These are phyloP conservation scores for Gleditsia sinensis DNA, from an alignment of 306 rosid species.

Conservation along the genomic window DNA sequence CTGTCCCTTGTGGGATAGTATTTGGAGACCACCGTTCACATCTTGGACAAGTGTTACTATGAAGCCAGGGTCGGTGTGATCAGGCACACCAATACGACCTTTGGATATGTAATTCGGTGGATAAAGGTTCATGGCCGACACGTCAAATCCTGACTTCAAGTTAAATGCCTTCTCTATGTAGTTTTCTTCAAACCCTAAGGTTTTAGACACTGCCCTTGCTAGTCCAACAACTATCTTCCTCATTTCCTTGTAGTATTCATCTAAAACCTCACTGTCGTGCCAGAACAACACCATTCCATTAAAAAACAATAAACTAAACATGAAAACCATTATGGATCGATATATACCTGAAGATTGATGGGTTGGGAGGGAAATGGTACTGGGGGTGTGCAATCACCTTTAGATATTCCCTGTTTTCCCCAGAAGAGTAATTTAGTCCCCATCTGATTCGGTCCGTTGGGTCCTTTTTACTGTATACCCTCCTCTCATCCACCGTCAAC, in stretches of 20 bases:
- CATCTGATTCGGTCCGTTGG: conserved; percentile 41
- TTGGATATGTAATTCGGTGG: conserved; percentile 45
- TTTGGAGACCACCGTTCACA: conserved; percentile 59
- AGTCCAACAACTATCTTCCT: conserved; percentile 36
- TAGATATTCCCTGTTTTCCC: conserved; percentile 57
- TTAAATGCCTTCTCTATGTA: conserved; percentile 56
- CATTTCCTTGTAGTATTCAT: conserved; percentile 42
- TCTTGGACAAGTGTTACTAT: conserved; percentile 53
- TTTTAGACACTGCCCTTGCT: conserved; percentile 49
- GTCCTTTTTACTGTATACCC: conserved; percentile 2
- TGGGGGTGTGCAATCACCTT: conserved; percentile 51
- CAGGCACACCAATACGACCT: conserved; percentile 41
- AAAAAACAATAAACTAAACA: no score
- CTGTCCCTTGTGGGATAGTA: conserved; percentile 48
- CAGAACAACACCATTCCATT: neutral
- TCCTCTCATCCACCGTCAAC: conserved; percentile 35
- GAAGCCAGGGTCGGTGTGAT: conserved; percentile 65
- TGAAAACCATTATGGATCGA: no score
- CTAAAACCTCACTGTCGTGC: conserved; percentile 37
- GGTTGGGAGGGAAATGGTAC: conserved; percentile 37
- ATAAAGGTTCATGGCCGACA: conserved; percentile 55
- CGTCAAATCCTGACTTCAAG: conserved; percentile 51
- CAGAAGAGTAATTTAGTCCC: conserved; percentile 30
- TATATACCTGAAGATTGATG: conserved; percentile 41
- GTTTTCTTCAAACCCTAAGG: conserved; percentile 52